These are phyloP conservation scores for Agrocybe pediades DNA, from an alignment of 768 basidiomycete species.

Conservation along the genomic window DNA sequence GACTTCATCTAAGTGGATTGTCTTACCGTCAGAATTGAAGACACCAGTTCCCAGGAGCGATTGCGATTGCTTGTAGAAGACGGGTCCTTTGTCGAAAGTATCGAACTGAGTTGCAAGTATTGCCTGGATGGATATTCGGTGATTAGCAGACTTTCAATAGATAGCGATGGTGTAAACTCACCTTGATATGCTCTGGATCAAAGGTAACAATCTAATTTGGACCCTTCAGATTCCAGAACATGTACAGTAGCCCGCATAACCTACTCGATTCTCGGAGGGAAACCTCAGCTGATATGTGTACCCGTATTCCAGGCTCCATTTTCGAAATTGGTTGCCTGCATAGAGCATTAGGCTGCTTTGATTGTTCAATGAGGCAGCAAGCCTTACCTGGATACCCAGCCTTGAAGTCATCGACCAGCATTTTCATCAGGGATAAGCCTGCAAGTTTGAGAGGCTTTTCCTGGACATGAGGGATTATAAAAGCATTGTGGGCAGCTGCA, in stretches of 20 bases:
- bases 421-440: slow-evolving; percentile 10
- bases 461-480: slow-evolving; percentile 12
- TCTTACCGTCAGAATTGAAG: slow-evolving; percentile 60
- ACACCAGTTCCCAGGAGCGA: slow-evolving; percentile 57
- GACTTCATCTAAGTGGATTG: too few relatives aligned
- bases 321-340: slow-evolving; percentile 22
- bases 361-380: background rate
- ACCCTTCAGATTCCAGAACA: slow-evolving; percentile 2
- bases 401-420: slow-evolving; percentile 9
- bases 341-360: background rate
- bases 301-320: slow-evolving; percentile 34
- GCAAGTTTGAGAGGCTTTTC: slow-evolving; percentile 13
- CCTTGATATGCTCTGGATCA: slow-evolving; percentile 53
- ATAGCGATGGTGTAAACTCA: background rate
- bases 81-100: slow-evolving; percentile 42
- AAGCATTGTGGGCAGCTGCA: slow-evolving; percentile 10
- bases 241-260: slow-evolving; percentile 16
- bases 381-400: slow-evolving; percentile 42
- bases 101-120: slow-evolving; percentile 47
- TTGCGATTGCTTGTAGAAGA: slow-evolving; percentile 25
- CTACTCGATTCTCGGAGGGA: slow-evolving; percentile 38
- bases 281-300: slow-evolving; percentile 32
- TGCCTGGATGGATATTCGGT: slow-evolving; percentile 6
- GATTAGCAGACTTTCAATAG: slow-evolving; percentile 2
- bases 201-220: slow-evolving; percentile 38